Conservation (phyloP, 2,329 filamentous ascomycete species). For the Ceratocystiopsis sp. region DNA sequence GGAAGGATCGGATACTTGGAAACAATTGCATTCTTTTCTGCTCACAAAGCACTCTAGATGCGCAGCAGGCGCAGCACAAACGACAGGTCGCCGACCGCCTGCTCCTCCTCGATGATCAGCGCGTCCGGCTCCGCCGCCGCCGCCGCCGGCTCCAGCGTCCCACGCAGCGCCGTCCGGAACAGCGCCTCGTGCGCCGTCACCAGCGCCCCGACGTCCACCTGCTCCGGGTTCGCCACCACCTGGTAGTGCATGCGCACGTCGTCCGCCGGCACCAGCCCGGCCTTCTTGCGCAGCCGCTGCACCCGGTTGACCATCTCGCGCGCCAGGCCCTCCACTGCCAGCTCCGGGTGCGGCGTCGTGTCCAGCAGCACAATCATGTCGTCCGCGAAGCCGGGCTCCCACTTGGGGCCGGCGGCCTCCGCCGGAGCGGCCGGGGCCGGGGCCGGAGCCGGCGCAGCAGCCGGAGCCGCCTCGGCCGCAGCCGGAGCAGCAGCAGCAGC, state of each 20-base stretch:
- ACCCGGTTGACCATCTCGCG: conserved; percentile 88
- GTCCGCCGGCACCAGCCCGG: conserved; percentile 75
- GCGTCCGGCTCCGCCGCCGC: conserved; percentile 31
- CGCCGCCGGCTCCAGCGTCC: conserved; percentile 55
- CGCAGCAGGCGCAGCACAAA: conserved; percentile 9
- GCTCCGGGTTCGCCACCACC: conserved; percentile 62
- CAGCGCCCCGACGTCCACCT: conserved; percentile 51
- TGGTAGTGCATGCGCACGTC: conserved; percentile 91
- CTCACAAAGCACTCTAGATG: no score
- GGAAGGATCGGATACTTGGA: no score
- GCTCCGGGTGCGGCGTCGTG: conserved; percentile 57
- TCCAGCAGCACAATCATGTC: conserved; percentile 84
- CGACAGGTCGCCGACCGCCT: conserved; percentile 19
- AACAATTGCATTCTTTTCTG: no score
- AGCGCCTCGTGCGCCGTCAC: conserved; percentile 50
- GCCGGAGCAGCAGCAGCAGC: not conserved
- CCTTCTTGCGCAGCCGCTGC: conserved; percentile 85
- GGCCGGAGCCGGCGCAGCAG: no score
- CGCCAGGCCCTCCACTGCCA: conserved; percentile 75
- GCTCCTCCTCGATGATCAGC: conserved; percentile 66
- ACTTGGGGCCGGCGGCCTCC: conserved; percentile 4
- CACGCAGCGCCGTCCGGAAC: conserved; percentile 62
- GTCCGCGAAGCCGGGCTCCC: conserved; percentile 11
- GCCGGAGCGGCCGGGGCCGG: no score
- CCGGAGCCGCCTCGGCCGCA: not conserved